A percentile compares a stretch with the other conserved stretches of the same genome.
These are phyloP conservation scores for Daucus carota DNA, from an alignment of 129 eudicot species.

Conservation along the genomic window DH1_v3.0 NC_030387.2:33251501-33252000, in stretches of 20 bases:
- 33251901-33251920: slow-evolving; percentile 99
- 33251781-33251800: slow-evolving; percentile 89
- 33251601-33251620: slow-evolving; percentile 98
- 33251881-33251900: slow-evolving; percentile 95
- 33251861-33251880: slow-evolving; percentile 93
- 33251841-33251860: slow-evolving; percentile 88
- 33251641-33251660: slow-evolving; percentile 96
- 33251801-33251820: slow-evolving; percentile 86
- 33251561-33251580: not conserved
- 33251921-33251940: slow-evolving; percentile 93
- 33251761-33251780: slow-evolving; percentile 80
- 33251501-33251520: not conserved
- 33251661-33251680: slow-evolving; percentile 98
- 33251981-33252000: too few species aligned
- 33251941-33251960: slow-evolving; percentile 63
- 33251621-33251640: slow-evolving; percentile 99
- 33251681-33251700: slow-evolving; percentile 96
- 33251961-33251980: slow-evolving; percentile 3
- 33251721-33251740: slow-evolving; percentile 75
- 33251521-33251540: not conserved
- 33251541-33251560: not conserved
- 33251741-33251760: slow-evolving; percentile 69
- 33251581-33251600: slow-evolving; percentile 35
- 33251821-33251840: slow-evolving; percentile 99
- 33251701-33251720: slow-evolving; percentile 96